phyloP scores from a whole-genome alignment of 768 basidiomycete genomes.

The Tylopilus intermedius region DNA sequence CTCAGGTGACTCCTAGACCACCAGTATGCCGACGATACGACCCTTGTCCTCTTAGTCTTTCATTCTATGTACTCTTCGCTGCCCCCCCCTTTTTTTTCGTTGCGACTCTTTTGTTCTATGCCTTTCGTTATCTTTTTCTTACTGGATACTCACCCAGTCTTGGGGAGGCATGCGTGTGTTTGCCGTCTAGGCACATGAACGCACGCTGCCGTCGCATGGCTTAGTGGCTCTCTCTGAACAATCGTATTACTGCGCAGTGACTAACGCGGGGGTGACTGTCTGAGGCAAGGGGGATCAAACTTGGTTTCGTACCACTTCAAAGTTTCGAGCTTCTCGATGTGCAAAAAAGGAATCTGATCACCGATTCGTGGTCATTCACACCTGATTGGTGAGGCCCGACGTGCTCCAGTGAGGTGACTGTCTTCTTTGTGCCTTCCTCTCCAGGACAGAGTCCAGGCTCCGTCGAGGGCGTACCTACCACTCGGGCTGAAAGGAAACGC shows the following conservation, averaged over 20 bases:
- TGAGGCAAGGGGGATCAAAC: slow-evolving; percentile 12
- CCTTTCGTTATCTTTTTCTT: slow-evolving; percentile 1
- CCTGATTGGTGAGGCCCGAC: slow-evolving; percentile 20
- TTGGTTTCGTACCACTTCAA: background rate
- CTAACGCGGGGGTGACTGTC: slow-evolving; percentile 8
- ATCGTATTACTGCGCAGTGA: slow-evolving; percentile 11
- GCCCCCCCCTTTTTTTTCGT: background rate
- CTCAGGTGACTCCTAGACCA: slow-evolving; percentile 11
- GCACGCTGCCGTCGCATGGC: slow-evolving; percentile 19
- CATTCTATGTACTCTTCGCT: slow-evolving; percentile 1
- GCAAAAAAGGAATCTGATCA: slow-evolving; percentile 7
- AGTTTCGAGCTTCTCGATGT: background rate
- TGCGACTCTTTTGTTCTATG: background rate
- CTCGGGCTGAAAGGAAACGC: slow-evolving; percentile 10
- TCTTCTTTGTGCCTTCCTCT: slow-evolving; percentile 10
- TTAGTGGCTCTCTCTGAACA: slow-evolving; percentile 7
- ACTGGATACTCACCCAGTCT: background rate
- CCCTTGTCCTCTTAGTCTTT: background rate
- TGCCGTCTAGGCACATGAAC: slow-evolving; percentile 15
- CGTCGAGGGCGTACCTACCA: slow-evolving; percentile 20
- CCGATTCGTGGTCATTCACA: slow-evolving; percentile 11
- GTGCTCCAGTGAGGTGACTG: slow-evolving; percentile 2
- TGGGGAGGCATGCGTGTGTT: background rate
- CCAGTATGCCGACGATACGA: background rate
- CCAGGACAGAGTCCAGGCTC: slow-evolving; percentile 12